Percentiles rank a stretch among this genome's conserved stretches.
Conservation (phyloP, 805 yeast genomes). For the Komagataella pastoris region DNA sequence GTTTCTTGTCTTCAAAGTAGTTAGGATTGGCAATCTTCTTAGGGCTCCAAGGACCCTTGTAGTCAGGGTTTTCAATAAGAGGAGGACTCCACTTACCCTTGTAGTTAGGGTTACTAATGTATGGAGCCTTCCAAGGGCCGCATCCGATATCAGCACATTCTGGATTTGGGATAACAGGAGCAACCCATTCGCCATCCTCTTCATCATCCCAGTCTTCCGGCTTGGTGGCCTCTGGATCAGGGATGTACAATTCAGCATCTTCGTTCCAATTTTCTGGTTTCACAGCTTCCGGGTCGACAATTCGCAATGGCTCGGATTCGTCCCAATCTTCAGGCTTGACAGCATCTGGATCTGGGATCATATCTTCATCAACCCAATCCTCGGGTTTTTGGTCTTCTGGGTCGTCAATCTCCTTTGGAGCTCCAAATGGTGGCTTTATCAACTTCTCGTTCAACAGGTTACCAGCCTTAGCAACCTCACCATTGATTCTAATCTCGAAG, state of each 20-base stretch:
- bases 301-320: constrained; percentile 46
- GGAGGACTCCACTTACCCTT: constrained; percentile 75
- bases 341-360: constrained; percentile 56
- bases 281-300: constrained; percentile 51
- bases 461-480: constrained; percentile 61
- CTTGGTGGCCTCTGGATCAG: constrained; percentile 51
- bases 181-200: constrained; percentile 78
- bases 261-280: constrained; percentile 81
- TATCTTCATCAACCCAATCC: constrained; percentile 67
- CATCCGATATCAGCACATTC: constrained; percentile 61
- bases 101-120: constrained; percentile 53
- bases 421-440: constrained; percentile 55
- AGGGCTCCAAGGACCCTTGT: constrained; percentile 71
- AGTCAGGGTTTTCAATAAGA: constrained; percentile 55
- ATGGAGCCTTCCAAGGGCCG: constrained; percentile 68
- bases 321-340: constrained; percentile 81
- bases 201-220: constrained; percentile 86
- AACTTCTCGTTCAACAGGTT: constrained; percentile 39
- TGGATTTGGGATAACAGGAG: constrained; percentile 64
- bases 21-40: constrained; percentile 55
- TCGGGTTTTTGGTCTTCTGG: constrained; percentile 49
- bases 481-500: constrained; percentile 75
- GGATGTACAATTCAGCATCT: constrained; percentile 37
- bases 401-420: constrained; percentile 53
- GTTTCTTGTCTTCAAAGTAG: constrained; percentile 42